Evolutionary conservation across 1,284 basidiomycete genomes (phyloP), one percentile per base, ranked within the genome.

Genomic region (Ceratobasidium sp.): DNA sequence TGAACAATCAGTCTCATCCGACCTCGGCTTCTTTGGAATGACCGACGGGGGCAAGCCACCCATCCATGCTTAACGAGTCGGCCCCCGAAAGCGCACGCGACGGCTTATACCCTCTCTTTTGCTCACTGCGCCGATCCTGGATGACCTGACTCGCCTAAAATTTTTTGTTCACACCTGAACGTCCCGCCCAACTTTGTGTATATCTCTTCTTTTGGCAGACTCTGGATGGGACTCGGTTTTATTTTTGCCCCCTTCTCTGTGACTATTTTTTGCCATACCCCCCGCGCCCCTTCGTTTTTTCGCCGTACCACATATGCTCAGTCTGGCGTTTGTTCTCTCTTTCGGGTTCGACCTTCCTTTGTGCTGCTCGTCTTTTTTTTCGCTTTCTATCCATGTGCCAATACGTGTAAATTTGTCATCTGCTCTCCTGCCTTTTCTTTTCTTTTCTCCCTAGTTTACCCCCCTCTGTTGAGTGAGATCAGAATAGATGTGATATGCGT

Each of bases 1-100:
- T 77, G 49, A 75, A 75, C 75, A 80, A 80, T 77, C 82, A 89
- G 90, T 89, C 86, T 90, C 90, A 79, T 90, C 90, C 82, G 89
- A 92, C 83, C 91, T 90, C 83, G 89, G 88, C 76, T 91, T 86
- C 83, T 88, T 91, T 78, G 62, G 63, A 23, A 64, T 73, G 61
- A 73, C 62, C 61, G 62, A 64, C 49, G 72, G 56, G n/a, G 36
- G 36, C 48, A 73, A 56, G 63, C 56, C 60, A 21, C 60, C 72
- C 33, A 64, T 73, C 46, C 51, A 58, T 44, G 72, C 56, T 14
- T 46, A 30, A 61, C 28, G 53, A 4, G 62, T 36, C 59, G 8
- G 69, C 36, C 28, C 42, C 48, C 36, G 21, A 21, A 58, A 21
- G 66, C 28, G 4, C 48, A 48, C 48, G 54, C 58, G 64, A 60